Conservation (phyloP, 805 yeast genomes). For the Suhomyces canberraensis region DNA sequence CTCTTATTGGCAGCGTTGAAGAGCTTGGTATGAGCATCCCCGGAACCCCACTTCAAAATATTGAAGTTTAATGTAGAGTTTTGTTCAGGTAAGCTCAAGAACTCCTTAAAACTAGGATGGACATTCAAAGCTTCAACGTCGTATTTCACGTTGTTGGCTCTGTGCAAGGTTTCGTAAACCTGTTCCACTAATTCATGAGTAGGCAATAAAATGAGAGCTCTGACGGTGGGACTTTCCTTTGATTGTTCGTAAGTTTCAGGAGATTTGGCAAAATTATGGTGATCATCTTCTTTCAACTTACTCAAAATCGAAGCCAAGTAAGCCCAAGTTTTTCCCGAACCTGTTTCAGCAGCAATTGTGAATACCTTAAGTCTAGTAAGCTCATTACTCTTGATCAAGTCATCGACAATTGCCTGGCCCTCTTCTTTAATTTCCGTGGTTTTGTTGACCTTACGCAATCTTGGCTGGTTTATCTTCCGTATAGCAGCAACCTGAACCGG, state of each 20-base stretch:
- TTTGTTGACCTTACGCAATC: conserved; percentile 21
- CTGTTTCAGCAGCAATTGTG: conserved; percentile 93
- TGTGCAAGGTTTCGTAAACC: conserved; percentile 48
- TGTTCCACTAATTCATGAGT: conserved; percentile 87
- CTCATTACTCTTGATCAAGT: conserved; percentile 28
- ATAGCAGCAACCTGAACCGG: conserved; percentile 82
- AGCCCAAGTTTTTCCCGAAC: conserved; percentile 95
- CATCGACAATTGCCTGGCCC: conserved; percentile 24
- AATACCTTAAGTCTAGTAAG: conserved; percentile 49
- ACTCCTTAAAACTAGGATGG: conserved; percentile 18
- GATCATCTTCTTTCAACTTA: conserved; percentile 58
- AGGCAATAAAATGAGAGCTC: conserved; percentile 79
- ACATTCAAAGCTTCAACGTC: conserved; percentile 19
- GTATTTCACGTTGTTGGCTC: conserved; percentile 24
- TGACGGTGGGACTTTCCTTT: conserved; percentile 37
- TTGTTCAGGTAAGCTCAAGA: conserved; percentile 22
- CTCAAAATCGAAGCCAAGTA: conserved; percentile 76
- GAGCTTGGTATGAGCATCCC: conserved; percentile 52
- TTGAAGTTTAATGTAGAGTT: conserved; percentile 37
- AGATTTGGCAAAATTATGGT: conserved; percentile 19
- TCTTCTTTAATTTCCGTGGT: conserved; percentile 22
- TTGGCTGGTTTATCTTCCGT: conserved; percentile 47
- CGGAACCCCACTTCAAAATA: conserved; percentile 60
- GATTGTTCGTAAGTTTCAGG: conserved; percentile 19
- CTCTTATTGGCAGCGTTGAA: conserved; percentile 36